Evolutionary conservation across 805 yeast species (phyloP).

Genomic region (Zygosaccharomyces kombuchaensis): DNA sequence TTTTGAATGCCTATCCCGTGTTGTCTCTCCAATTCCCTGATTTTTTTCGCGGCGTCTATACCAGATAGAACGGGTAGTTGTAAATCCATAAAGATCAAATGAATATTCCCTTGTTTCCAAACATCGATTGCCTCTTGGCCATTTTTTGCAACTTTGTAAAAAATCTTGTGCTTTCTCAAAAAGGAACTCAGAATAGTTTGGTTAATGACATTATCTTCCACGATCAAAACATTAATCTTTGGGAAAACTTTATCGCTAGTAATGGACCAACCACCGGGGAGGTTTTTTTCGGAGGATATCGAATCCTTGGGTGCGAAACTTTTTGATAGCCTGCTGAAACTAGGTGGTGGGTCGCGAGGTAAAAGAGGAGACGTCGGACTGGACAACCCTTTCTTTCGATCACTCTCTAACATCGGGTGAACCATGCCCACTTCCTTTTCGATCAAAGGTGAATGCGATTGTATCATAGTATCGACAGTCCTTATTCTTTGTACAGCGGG

Average conservation of each 20-base stretch:
- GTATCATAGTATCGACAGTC: slow-evolving; percentile 2
- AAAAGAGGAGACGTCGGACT: slow-evolving; percentile 11
- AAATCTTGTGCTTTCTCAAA: slow-evolving; percentile 77
- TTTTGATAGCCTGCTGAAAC: not conserved
- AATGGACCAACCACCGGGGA: slow-evolving; percentile 4
- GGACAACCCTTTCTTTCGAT: slow-evolving; percentile 12
- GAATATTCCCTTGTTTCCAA: slow-evolving; percentile 94
- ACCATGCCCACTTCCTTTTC: slow-evolving; percentile 30
- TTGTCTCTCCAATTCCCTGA: slow-evolving; percentile 73
- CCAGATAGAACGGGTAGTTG: slow-evolving; percentile 96
- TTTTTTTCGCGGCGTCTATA: slow-evolving; percentile 89
- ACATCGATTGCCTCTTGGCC: slow-evolving; percentile 93
- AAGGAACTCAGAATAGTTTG: slow-evolving; percentile 88
- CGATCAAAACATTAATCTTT: slow-evolving; percentile 83
- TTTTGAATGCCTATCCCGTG: slow-evolving; percentile 61
- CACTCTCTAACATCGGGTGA: slow-evolving; percentile 18
- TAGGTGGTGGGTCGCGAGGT: slow-evolving; percentile 8
- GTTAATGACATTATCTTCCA: slow-evolving; percentile 93
- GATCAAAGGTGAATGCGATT: slow-evolving; percentile 17
- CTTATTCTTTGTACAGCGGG: slow-evolving; percentile 3
- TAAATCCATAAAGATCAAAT: slow-evolving; percentile 92
- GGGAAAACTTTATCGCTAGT: slow-evolving; percentile 66
- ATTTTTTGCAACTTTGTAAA: slow-evolving; percentile 80
- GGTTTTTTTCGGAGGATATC: not conserved
- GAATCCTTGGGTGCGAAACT: not conserved